Evolutionary conservation across 225 moss, liverwort and hornwort species (phyloP).

Genomic region (Neckera pumila): DNA sequence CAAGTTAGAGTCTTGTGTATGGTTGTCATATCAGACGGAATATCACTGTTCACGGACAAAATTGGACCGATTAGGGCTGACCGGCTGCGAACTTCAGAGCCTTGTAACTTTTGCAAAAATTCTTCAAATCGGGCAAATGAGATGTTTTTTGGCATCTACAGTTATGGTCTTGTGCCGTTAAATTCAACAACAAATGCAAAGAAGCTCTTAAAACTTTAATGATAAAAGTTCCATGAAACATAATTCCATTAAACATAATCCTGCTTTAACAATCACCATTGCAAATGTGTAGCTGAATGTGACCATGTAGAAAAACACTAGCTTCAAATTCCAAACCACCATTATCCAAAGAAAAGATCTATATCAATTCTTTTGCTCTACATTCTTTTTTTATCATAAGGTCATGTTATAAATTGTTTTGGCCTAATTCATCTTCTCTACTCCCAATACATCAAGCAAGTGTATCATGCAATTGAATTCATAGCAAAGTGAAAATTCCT

Average conservation of each 20-base stretch:
- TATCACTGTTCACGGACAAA: too few relatives aligned
- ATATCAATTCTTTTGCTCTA: not conserved
- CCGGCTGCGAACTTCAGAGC: too few relatives aligned
- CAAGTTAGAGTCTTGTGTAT: not conserved
- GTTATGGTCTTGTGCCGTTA: rapidly evolving
- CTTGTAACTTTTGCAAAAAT: too few relatives aligned
- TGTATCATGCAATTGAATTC: not conserved
- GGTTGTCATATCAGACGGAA: too few relatives aligned
- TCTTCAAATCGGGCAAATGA: too few relatives aligned
- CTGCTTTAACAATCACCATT: not conserved
- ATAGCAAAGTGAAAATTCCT: not conserved
- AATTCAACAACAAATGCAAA: not conserved
- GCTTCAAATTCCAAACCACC: not conserved
- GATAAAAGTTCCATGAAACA: not conserved
- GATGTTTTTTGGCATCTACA: too few relatives aligned
- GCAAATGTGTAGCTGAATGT: not conserved
- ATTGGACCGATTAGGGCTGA: too few relatives aligned
- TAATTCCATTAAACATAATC: too few relatives aligned
- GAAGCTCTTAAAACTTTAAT: not conserved
- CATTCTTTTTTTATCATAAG: not conserved
- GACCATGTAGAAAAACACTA: not conserved
- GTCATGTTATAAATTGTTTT: too few relatives aligned
- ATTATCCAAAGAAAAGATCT: not conserved
- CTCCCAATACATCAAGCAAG: not conserved
- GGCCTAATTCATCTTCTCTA: not conserved